Conservation (phyloP, 768 basidiomycete genomes). For the Pleurotus eryngii region DNA sequence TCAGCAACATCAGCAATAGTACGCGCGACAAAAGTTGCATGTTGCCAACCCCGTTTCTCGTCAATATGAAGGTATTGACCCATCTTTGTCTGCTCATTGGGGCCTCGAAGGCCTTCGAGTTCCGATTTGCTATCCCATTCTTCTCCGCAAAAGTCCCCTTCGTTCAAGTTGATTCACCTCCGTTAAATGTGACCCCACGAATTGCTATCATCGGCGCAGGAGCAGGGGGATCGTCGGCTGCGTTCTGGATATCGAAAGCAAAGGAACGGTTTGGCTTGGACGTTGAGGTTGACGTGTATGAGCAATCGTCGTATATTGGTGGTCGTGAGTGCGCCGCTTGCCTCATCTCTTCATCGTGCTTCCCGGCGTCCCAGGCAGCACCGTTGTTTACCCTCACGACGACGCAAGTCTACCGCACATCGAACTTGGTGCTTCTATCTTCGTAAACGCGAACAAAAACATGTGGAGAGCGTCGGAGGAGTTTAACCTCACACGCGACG, state of each 20-base stretch:
- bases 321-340: conserved; percentile 60
- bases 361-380: conserved; percentile 57
- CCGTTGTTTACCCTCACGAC: conserved; percentile 72
- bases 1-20: no score
- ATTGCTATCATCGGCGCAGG: conserved; percentile 92
- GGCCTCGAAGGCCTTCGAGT: conserved; percentile 34
- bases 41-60: not conserved
- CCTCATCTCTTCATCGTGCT: not conserved
- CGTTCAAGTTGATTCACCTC: conserved; percentile 11
- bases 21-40: not conserved
- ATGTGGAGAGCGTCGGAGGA: conserved; percentile 74
- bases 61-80: not conserved
- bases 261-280: conserved; percentile 66
- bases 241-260: conserved; percentile 79
- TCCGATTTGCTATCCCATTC: conserved; percentile 59
- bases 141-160: conserved; percentile 29
- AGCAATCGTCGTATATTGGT: conserved; percentile 71
- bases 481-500: conserved; percentile 62
- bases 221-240: conserved; percentile 81
- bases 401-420: conserved; percentile 52
- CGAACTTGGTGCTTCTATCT: conserved; percentile 89
- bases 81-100: conserved; percentile 29
- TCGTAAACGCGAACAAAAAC: conserved; percentile 70
- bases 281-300: conserved; percentile 82
- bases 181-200: conserved; percentile 36